phyloP scores from a whole-genome alignment of 441 rosid genomes.

The Gossypium laxum region DNA sequence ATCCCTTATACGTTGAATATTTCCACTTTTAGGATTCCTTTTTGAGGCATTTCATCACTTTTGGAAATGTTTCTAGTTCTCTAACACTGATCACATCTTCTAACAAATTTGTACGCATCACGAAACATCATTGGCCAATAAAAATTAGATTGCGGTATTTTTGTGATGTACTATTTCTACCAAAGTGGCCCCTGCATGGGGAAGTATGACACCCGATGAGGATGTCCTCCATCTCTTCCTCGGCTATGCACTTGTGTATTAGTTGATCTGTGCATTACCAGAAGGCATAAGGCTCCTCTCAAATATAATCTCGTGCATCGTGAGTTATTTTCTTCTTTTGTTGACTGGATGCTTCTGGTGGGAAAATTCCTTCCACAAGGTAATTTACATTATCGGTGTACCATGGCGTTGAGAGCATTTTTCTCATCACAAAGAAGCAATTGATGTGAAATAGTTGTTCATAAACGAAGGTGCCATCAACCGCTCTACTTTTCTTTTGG shows the following conservation, averaged over 20 bases:
- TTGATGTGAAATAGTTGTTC: neutral
- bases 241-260: no score
- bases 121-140: no score
- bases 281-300: no score
- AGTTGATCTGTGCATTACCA: no score
- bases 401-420: no score
- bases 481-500: neutral
- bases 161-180: neutral
- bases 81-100: neutral
- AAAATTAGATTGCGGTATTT: neutral
- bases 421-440: neutral
- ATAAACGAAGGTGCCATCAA: neutral
- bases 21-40: neutral
- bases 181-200: neutral
- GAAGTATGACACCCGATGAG: neutral
- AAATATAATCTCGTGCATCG: no score
- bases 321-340: neutral
- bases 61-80: neutral
- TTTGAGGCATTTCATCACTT: neutral
- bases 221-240: neutral
- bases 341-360: neutral
- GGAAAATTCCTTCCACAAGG: neutral
- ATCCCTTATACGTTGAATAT: neutral
- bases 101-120: neutral
- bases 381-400: no score